Evolutionary conservation across 78 protist species (phyloP).

Genomic region (Thecamonas trahens): DNA sequence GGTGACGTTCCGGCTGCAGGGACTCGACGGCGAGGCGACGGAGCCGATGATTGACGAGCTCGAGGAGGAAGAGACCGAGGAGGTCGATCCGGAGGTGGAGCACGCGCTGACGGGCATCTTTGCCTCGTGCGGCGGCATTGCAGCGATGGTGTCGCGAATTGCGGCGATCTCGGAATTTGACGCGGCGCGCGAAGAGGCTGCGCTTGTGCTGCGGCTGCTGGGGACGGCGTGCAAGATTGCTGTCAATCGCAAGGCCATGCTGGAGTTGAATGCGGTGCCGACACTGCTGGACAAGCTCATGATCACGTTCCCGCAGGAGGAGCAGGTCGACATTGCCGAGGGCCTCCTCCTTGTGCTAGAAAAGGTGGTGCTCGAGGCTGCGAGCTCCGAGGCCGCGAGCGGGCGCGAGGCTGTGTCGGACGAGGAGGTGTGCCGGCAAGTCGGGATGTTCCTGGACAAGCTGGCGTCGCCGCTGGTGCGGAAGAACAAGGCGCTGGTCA

Average conservation of each 20-base stretch:
- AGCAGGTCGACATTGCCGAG: neutral
- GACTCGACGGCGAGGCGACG: constrained; percentile 79
- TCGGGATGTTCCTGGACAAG: constrained; percentile 42
- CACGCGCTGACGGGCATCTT: constrained; percentile 44
- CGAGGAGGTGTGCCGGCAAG: neutral
- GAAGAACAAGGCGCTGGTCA: constrained; percentile 8
- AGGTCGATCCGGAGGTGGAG: constrained; percentile 62
- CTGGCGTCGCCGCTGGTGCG: constrained; percentile 21
- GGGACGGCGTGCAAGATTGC: constrained; percentile 25
- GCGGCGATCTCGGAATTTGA: constrained; percentile 8
- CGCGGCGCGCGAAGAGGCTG: constrained; percentile 14
- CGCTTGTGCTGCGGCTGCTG: constrained; percentile 35
- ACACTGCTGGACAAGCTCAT: constrained; percentile 17
- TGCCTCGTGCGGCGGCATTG: constrained; percentile 34
- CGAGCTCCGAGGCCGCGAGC: constrained; percentile 1
- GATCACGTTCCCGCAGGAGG: constrained; percentile 14
- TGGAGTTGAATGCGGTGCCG: constrained; percentile 5
- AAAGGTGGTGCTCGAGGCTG: constrained; percentile 21
- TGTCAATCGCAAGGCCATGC: constrained; percentile 8
- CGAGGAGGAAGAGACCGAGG: constrained; percentile 25
- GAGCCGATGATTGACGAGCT: constrained; percentile 58
- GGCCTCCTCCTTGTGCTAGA: constrained; percentile 11
- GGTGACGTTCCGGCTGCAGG: constrained; percentile 75
- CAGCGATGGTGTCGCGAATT: constrained; percentile 3
- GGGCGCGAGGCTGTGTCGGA: neutral